Percentiles rank a stretch among this genome's conserved stretches.
Evolutionary conservation across 192 early-diverging fungal genomes (phyloP).

Genomic region (Coemansia sp.): DNA sequence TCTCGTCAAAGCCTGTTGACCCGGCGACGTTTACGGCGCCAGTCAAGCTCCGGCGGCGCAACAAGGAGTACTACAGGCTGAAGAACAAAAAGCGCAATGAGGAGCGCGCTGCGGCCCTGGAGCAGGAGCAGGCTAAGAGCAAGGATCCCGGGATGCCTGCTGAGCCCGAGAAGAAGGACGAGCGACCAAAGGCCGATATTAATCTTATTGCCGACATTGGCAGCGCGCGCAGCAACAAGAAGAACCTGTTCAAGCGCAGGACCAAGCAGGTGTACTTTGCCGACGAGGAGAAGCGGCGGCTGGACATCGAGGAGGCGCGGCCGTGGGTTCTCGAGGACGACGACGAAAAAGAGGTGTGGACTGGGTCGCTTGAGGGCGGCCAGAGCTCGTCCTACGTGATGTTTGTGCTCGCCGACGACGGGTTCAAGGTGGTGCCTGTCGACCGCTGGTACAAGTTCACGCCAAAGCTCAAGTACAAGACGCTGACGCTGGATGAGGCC

Average conservation of each 20-base stretch:
- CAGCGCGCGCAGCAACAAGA: conserved; percentile 70
- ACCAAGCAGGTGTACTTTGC: conserved; percentile 77
- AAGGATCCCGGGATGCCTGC: conserved; percentile 9
- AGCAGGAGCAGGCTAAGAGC: conserved; percentile 12
- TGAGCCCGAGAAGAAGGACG: conserved; percentile 6
- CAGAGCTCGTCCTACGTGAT: conserved; percentile 68
- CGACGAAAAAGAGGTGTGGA: conserved; percentile 63
- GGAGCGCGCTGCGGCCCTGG: conserved; percentile 50
- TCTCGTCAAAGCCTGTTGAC: conserved; percentile 55
- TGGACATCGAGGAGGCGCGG: conserved; percentile 69
- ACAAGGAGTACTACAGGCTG: conserved; percentile 39
- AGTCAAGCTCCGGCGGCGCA: conserved; percentile 42
- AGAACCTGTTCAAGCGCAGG: conserved; percentile 75
- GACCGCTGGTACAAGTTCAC: conserved; percentile 76
- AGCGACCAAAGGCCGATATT: conserved; percentile 54
- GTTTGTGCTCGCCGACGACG: conserved; percentile 71
- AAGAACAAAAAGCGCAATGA: conserved; percentile 46
- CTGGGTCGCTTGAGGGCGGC: conserved; percentile 67
- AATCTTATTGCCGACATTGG: conserved; percentile 70
- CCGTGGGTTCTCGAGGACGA: conserved; percentile 79
- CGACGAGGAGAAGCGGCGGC: conserved; percentile 66
- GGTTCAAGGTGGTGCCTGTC: conserved; percentile 71
- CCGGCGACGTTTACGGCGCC: conserved; percentile 58
- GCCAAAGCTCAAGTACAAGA: conserved; percentile 62
- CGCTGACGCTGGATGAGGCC: conserved; percentile 70